Evolutionary conservation across 2,329 filamentous ascomycete species (phyloP).

Genomic region (Aspergillus texensis): DNA sequence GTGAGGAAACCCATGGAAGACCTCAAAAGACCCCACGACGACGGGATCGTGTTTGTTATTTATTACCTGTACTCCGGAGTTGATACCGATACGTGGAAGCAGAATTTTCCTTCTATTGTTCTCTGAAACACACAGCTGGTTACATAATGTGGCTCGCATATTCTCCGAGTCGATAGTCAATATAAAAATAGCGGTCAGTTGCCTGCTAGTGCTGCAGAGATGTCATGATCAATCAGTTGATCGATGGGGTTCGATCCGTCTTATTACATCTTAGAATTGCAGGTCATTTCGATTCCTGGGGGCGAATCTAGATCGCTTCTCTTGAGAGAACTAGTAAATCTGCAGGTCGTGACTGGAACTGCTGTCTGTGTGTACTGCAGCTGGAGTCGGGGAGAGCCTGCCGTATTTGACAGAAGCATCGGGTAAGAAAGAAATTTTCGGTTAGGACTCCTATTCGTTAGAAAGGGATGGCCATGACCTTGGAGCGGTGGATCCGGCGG

Average conservation of each 20-base stretch:
- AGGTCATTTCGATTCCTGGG: not conserved
- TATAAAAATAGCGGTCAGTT: constrained; percentile 4
- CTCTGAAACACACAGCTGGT: not conserved
- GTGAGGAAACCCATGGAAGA: not conserved
- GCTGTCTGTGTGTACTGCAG: not conserved
- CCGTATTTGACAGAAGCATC: not conserved
- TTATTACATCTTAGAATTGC: not conserved
- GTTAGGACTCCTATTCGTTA: constrained; percentile 4
- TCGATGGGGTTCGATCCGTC: not conserved
- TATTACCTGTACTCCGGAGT: not conserved
- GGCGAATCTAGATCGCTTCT: not conserved
- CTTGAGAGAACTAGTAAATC: not conserved
- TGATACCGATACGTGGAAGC: not conserved
- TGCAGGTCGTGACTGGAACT: not conserved
- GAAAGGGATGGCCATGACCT: not conserved
- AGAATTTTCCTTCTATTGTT: not conserved
- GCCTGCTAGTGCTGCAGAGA: not conserved
- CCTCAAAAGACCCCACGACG: not conserved
- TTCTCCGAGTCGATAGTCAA: not conserved
- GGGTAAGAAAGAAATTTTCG: not conserved
- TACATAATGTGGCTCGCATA: not conserved
- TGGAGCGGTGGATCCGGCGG: not conserved
- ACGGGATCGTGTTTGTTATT: not conserved
- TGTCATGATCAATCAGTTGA: constrained; percentile 2
- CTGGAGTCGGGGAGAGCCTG: not conserved